A percentile compares a stretch with the other conserved stretches of the same genome.
Conservation (phyloP, 345 rosid species). For the Sisymbrium altissimum region DNA sequence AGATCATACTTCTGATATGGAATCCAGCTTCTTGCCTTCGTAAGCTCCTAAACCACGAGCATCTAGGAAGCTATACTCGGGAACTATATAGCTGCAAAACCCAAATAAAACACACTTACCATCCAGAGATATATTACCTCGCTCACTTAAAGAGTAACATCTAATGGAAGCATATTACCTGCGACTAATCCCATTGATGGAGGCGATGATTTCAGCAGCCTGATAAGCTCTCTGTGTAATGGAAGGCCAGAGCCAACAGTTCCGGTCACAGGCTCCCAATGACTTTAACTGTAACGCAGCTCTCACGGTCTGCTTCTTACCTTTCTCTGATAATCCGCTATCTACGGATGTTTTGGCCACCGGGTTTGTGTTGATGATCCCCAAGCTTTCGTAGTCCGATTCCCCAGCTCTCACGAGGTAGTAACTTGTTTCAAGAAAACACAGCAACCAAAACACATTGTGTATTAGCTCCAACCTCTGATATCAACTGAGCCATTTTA, state of each 20-base stretch:
- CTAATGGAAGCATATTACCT: conserved; percentile 38
- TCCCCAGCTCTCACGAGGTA: conserved; percentile 91
- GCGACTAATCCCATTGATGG: conserved; percentile 66
- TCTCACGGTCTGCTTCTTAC: conserved; percentile 72
- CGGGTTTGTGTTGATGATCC: conserved; percentile 87
- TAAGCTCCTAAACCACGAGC: conserved; percentile 97
- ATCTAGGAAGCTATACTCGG: conserved; percentile 90
- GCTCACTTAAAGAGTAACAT: background rate
- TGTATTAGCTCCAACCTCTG: background rate
- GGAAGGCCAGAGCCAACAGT: conserved; percentile 98
- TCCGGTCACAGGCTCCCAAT: conserved; percentile 72
- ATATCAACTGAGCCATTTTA: background rate
- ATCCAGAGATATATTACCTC: background rate
- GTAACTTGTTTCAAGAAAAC: conserved; percentile 47
- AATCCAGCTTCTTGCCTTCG: conserved; percentile 77
- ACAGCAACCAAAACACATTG: conserved; percentile 3
- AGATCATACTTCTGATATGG: conserved; percentile 62
- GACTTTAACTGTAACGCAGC: conserved; percentile 68
- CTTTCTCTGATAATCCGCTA: conserved; percentile 74
- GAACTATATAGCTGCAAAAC: conserved; percentile 66
- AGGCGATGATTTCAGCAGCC: conserved; percentile 83
- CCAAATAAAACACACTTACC: background rate
- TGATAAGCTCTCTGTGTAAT: conserved; percentile 95
- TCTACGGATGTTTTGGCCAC: conserved; percentile 86
- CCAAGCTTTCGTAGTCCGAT: conserved; percentile 73